Base-by-base conservation (phyloP, 805 yeast species). In the Teunomyces kruisii region DNA sequence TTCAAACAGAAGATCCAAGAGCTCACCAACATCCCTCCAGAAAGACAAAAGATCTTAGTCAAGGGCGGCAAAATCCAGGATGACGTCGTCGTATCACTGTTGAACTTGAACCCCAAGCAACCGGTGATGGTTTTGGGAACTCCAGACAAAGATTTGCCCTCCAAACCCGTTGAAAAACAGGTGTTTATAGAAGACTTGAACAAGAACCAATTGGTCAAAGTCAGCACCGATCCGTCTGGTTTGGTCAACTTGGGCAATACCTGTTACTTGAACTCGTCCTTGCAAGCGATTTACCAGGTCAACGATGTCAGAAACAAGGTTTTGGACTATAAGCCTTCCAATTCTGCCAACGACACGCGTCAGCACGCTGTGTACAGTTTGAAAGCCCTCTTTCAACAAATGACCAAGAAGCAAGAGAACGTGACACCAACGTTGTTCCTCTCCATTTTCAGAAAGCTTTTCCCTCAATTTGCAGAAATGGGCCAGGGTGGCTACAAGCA, bases 41-140 rank as follows among this genome's bases (percentile, higher is more conserved):
- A 81, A 44, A 83, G 97, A 55, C 99, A 94, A 68, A 92, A 92
- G 70, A 84, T 91, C 49, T 76, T 94, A 60, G 79, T 89, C 42
- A 90, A 88, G 68, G 92, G 95, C 9, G 96, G 97, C 33, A 95
- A 90, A 62, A 68, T 94, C 56, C 75, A 76, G 44, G 92, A 89
- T 65, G 91, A 86, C 48, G 70, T 68, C n/a, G 69, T 74, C 31
- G 65, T 88, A 43, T 59, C 70, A 9, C 54, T 67, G 3, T 72
- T 86, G 42, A 77, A 74, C 19, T 60, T 91, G 50, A 86, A 85
- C 56, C 74, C 79, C 16, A 80, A 79, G 28, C 87, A 85, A 53
- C 72, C 80, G 10, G 72, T 92, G 16, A 87, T 94, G 96, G 88
- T 94, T 46, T 74, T 94, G 45, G 99, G 99, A 17, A 85, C 97